A percentile compares a stretch with the other conserved stretches of the same genome.
phyloP scores from a whole-genome alignment of 2,329 filamentous ascomycete genomes.

The Fusarium siculi region DNA sequence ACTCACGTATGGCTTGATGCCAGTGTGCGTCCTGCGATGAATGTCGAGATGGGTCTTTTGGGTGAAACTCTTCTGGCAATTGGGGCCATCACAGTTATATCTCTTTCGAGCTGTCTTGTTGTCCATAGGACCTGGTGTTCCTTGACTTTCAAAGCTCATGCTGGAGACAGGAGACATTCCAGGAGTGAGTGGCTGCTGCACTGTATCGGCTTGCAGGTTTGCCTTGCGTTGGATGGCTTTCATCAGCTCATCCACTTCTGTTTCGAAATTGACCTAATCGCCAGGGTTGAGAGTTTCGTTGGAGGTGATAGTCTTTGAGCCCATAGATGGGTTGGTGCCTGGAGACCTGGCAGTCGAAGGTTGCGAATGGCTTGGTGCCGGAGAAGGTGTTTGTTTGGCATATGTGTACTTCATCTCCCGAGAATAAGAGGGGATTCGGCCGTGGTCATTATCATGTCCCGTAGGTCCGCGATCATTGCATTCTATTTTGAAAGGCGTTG shows the following conservation, averaged over 20 bases:
- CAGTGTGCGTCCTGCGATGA: slow-evolving; percentile 88
- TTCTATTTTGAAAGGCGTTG: slow-evolving; percentile 49
- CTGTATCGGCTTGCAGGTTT: slow-evolving; percentile 48
- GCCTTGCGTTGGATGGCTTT: slow-evolving; percentile 81
- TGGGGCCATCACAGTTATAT: too few relatives aligned
- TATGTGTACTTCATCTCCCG: slow-evolving; percentile 45
- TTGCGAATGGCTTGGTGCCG: slow-evolving; percentile 49
- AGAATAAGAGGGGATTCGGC: slow-evolving; percentile 39
- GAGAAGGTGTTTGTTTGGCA: slow-evolving; percentile 49
- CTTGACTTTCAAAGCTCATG: slow-evolving; percentile 22
- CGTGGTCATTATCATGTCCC: slow-evolving; percentile 37
- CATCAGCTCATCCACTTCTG: slow-evolving; percentile 88
- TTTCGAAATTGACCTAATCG: slow-evolving; percentile 74
- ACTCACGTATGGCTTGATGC: slow-evolving; percentile 88
- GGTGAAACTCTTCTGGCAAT: too few relatives aligned
- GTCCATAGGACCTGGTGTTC: slow-evolving; percentile 40
- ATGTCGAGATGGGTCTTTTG: slow-evolving; percentile 70
- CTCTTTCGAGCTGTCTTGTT: slow-evolving; percentile 49
- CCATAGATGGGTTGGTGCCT: slow-evolving; percentile 44
- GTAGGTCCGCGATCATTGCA: slow-evolving; percentile 47
- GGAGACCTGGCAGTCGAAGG: slow-evolving; percentile 42
- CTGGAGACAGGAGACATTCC: slow-evolving; percentile 33
- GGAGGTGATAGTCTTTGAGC: slow-evolving; percentile 55
- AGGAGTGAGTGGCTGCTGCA: slow-evolving; percentile 43
- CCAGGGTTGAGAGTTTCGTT: slow-evolving; percentile 60